phyloP scores from a whole-genome alignment of 305 asterid species.

The Fraxinus sp. region DNA sequence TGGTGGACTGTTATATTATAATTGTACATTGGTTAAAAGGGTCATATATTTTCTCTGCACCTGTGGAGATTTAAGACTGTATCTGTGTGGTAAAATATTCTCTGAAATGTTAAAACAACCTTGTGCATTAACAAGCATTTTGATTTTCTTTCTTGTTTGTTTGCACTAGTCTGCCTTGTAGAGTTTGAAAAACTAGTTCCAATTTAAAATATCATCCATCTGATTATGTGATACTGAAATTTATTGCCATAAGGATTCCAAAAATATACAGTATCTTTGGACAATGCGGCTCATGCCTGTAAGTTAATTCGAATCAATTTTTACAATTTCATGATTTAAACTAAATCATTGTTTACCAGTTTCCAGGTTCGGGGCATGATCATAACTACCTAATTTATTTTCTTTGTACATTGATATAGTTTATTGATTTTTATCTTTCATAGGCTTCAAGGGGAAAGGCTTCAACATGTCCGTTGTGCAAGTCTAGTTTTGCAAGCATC shows the following conservation, averaged over 20 bases:
- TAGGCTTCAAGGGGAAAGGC: slow-evolving; percentile 48
- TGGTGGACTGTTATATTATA: background rate
- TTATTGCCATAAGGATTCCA: background rate
- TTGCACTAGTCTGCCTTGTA: background rate
- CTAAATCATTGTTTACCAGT: background rate
- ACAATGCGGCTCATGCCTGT: background rate
- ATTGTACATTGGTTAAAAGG: background rate
- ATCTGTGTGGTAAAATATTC: background rate
- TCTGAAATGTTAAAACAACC: background rate
- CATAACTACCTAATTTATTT: background rate
- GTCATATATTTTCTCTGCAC: background rate
- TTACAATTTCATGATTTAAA: background rate
- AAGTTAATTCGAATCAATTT: background rate
- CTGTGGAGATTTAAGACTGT: background rate
- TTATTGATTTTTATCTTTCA: slow-evolving; percentile 6
- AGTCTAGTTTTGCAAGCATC: slow-evolving; percentile 65
- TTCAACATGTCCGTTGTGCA: slow-evolving; percentile 80
- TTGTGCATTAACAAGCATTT: background rate
- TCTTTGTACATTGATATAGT: slow-evolving; percentile 1
- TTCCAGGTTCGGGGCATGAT: background rate
- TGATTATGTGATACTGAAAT: background rate
- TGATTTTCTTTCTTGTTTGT: background rate
- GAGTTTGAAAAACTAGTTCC: background rate
- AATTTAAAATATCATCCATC: background rate
- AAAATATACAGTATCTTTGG: background rate